Conservation (phyloP, 495 filamentous ascomycete genomes). For the Hyaloscypha hepaticicola region DNA sequence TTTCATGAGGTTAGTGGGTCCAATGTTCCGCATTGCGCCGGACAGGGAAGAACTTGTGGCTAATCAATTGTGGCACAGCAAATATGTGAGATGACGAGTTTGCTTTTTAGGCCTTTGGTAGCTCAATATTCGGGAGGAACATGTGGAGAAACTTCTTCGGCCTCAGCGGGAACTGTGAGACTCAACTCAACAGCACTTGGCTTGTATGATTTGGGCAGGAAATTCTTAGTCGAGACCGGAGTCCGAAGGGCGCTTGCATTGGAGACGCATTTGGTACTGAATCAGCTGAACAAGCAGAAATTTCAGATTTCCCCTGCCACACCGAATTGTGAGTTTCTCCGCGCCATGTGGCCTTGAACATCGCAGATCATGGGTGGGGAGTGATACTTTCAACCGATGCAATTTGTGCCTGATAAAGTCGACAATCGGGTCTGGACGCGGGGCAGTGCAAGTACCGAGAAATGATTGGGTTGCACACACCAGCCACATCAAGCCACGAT, state of each 20-base stretch:
- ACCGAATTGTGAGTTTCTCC: background rate
- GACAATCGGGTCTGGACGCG: background rate
- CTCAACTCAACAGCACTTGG: background rate
- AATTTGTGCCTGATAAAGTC: background rate
- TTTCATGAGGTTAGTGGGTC: conserved; percentile 70
- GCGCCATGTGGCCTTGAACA: background rate
- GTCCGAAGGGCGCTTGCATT: conserved; percentile 9
- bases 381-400: background rate
- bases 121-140: background rate
- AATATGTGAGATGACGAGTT: conserved; percentile 60
- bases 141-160: conserved; percentile 11
- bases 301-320: background rate
- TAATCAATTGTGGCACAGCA: conserved; percentile 51
- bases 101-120: background rate
- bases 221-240: background rate
- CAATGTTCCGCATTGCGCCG: background rate
- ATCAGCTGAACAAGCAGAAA: conserved; percentile 22
- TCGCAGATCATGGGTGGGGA: too few species aligned
- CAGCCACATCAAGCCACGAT: conserved; percentile 2
- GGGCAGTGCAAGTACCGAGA: background rate
- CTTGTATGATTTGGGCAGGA: conserved; percentile 4
- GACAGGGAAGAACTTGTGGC: conserved; percentile 18
- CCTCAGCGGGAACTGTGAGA: background rate
- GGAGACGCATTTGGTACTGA: conserved; percentile 9
- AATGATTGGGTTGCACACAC: background rate